Percentiles rank a stretch among this genome's conserved stretches.
phyloP scores from a whole-genome alignment of 1,284 basidiomycete genomes.

The Ceratobasidium sp. region DNA sequence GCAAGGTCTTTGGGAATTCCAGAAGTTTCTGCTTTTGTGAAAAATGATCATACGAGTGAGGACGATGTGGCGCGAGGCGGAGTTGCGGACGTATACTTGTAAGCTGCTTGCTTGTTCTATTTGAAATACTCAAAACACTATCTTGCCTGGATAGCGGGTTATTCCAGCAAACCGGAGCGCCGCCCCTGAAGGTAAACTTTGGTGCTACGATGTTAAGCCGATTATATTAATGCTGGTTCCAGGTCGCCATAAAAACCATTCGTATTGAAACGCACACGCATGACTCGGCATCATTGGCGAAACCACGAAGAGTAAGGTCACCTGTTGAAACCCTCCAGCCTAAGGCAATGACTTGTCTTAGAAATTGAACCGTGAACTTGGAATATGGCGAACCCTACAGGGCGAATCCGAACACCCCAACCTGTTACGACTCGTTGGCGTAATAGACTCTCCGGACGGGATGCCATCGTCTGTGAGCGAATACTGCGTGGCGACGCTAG shows the following conservation, averaged over 20 bases:
- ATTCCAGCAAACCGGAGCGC: background rate
- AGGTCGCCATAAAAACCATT: slow-evolving; percentile 13
- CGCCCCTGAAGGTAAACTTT: background rate
- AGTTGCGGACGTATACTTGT: slow-evolving; percentile 22
- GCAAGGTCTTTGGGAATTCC: slow-evolving; percentile 18
- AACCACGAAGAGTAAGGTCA: slow-evolving; percentile 7
- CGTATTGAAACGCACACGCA: background rate
- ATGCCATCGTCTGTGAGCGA: slow-evolving; percentile 37
- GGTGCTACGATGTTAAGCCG: background rate
- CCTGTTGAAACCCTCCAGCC: too few species aligned
- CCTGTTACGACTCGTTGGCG: slow-evolving; percentile 15
- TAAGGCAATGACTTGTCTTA: background rate
- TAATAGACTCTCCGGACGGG: slow-evolving; percentile 21
- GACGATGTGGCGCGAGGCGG: slow-evolving; percentile 3
- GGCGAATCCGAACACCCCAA: slow-evolving; percentile 13
- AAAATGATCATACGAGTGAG: background rate
- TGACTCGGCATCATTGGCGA: background rate
- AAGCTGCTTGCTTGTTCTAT: background rate
- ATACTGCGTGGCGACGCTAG: slow-evolving; percentile 2
- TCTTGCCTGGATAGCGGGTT: background rate
- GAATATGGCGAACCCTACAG: slow-evolving; percentile 28
- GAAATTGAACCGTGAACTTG: slow-evolving; percentile 33
- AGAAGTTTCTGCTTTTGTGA: slow-evolving; percentile 21
- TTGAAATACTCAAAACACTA: background rate
- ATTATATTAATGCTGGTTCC: background rate